Evolutionary conservation across 208 protist species (phyloP).

Genomic region (Porcisia deanei): DNA sequence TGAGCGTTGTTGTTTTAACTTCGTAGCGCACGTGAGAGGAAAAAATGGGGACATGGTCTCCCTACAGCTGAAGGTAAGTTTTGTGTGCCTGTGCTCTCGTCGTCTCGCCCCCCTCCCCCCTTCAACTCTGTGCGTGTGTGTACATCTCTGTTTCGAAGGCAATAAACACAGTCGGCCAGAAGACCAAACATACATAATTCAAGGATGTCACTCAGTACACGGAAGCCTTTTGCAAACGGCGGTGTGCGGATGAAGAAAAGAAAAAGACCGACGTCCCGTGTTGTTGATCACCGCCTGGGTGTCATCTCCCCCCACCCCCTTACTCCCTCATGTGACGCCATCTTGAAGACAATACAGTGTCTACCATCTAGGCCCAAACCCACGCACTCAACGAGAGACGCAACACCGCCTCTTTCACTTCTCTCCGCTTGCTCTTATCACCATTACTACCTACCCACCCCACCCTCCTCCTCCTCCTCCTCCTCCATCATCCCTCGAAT

Average conservation of each 20-base stretch:
- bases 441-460: not conserved
- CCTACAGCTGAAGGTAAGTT: too few relatives aligned
- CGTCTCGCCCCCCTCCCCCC: not conserved
- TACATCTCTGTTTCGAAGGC: slow-evolving; percentile 1
- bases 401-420: not conserved
- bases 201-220: not conserved
- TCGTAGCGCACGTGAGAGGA: too few relatives aligned
- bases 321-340: not conserved
- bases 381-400: not conserved
- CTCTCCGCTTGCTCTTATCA: not conserved
- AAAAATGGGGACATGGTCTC: too few relatives aligned
- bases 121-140: slow-evolving; percentile 1
- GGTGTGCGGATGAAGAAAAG: not conserved
- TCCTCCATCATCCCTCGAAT: not conserved
- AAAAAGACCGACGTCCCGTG: not conserved
- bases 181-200: too few relatives aligned
- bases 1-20: too few relatives aligned
- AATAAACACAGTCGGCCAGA: too few relatives aligned
- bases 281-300: not conserved
- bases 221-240: not conserved
- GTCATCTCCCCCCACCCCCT: not conserved
- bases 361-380: not conserved
- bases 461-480: not conserved
- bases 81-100: not conserved
- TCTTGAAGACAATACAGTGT: not conserved